Evolutionary conservation across 805 yeast species (phyloP).

Genomic region (Naumovozyma dairenensis): DNA sequence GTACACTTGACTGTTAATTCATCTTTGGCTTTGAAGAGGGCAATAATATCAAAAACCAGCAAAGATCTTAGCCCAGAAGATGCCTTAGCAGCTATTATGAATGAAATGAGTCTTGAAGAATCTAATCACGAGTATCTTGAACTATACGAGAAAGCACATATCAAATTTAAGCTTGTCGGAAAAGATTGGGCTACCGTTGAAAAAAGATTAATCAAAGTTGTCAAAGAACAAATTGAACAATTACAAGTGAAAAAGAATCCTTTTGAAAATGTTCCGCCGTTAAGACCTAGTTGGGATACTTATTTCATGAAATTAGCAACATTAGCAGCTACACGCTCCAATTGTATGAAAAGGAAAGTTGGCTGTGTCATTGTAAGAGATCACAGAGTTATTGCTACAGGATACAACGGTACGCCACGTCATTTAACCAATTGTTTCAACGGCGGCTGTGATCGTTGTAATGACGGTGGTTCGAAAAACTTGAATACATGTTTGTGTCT

Average conservation of each 20-base stretch:
- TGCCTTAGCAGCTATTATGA: slow-evolving; percentile 31
- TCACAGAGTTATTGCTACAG: slow-evolving; percentile 84
- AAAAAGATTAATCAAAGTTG: slow-evolving; percentile 6
- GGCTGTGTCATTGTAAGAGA: slow-evolving; percentile 92
- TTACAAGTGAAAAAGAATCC: slow-evolving; percentile 11
- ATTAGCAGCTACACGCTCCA: slow-evolving; percentile 83
- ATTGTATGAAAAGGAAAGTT: slow-evolving; percentile 95
- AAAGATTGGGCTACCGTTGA: slow-evolving; percentile 3
- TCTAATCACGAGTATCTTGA: slow-evolving; percentile 10
- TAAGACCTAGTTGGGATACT: slow-evolving; percentile 89
- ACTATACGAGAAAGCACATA: slow-evolving; percentile 19
- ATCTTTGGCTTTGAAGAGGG: slow-evolving; percentile 42
- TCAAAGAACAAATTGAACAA: slow-evolving; percentile 9
- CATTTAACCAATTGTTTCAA: slow-evolving; percentile 81
- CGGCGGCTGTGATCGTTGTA: slow-evolving; percentile 92
- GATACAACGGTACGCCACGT: slow-evolving; percentile 96
- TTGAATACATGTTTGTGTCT: slow-evolving; percentile 82
- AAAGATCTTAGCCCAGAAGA: slow-evolving; percentile 4
- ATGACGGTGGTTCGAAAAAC: slow-evolving; percentile 56
- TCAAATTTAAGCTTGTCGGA: slow-evolving; percentile 14
- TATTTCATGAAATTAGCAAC: slow-evolving; percentile 92
- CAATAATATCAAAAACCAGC: slow-evolving; percentile 13
- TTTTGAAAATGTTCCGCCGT: slow-evolving; percentile 20
- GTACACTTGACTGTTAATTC: slow-evolving; percentile 73
- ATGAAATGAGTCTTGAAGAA: slow-evolving; percentile 23